Evolutionary conservation across 495 filamentous ascomycete genomes (phyloP), one percentile per base, ranked within the genome.

Genomic region (Penicillium atrosanguineum): DNA sequence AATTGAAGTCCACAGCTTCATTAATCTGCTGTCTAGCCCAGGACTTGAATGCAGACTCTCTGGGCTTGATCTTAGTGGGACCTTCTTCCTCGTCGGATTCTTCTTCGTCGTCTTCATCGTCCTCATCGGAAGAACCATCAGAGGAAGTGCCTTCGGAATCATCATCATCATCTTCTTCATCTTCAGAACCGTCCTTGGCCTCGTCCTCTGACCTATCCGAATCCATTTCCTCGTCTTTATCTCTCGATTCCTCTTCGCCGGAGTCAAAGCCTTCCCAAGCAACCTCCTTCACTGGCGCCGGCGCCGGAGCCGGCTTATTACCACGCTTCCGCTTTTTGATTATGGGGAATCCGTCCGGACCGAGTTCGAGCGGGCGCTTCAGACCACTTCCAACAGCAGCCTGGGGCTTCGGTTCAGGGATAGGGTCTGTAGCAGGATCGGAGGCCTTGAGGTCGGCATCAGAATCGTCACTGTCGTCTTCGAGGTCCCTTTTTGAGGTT

Each of bases 11-110:
- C 18, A 85, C 60, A 28, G 86, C 85, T 57, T 90, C 83, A 63
- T 95, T 95, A 46, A 91, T 82, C 65, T 91, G 88, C 56, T 88
- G 84, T 25, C 84, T 83, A 14, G 95, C 94, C 94, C 94, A 98
- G 12, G 84, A 78, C 70, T 97, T 97, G 78, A 98, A 98, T n/a
- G 91, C 90, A 19, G 86, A 79, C 25, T 74, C 61, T 50, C 75
- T 67, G 71, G 66, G 79, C 62, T 55, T 78, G 61, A 67, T 73
- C 50, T 59, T 69, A 7, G n/a, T 7, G 2, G 31, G 37, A 45
- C 23, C 34, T 16, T 66, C 67, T 0, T 68, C 53, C 3, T 66
- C 62, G 5, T 64, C 60, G 11, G 62, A 62, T 6, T 52, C 61
- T 19, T 67, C 45, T 9, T 64, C 67, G 23, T 56, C 62, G 11